Base-by-base conservation (phyloP, 768 basidiomycete genomes). In the Cubamyces lactineus region DNA sequence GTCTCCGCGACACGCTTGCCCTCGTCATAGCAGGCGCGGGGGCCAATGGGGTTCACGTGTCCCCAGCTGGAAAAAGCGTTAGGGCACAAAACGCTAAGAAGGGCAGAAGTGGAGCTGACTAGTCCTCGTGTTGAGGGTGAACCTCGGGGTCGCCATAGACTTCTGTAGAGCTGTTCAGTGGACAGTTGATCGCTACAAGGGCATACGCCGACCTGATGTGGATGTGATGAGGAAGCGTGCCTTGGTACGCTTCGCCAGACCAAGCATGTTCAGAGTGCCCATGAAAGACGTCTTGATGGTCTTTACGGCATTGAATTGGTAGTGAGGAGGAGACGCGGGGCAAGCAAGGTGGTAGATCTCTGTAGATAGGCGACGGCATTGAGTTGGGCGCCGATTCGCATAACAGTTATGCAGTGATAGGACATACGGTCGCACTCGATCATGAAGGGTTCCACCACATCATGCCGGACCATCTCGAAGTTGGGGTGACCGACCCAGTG, bases 1-100 rank as follows among this genome's bases (percentile, higher is more conserved):
- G 96, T 97, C 78, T 99, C 97, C 42, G 97, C 96, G 41, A 98
- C 96, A 69, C 97, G 94, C 79, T 99, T 99, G 51, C 97, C 97
- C 77, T 99, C 97, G 72, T 99, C 97, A 73, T 99, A 99, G 77
- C 97, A 99, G n/a, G 96, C 96, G 64, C 97, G 92, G 62, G 93
- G 92, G 23, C 97, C 97, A 69, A 96, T 97, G 45, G 95, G 95
- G 80, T 99, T 99, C 72, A 99, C 97, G 76, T 98, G 89, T 49
- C 95, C 96, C 95, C 95, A 97, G 76, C 93, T 94, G 59, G 56
- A 59, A 66, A 17, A 9, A n/a, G 38, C 38, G 64, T 50, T 63
- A 51, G 12, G 39, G 64, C 62, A 67, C 60, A 71, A 8, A 65
- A 67, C 39, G 65, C 40, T 45, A 49, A 19, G 19, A 51, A 57